A percentile compares a stretch with the other conserved stretches of the same genome.
Conservation (phyloP, 2,329 filamentous ascomycete species). For the Diaporthe citri region DNA sequence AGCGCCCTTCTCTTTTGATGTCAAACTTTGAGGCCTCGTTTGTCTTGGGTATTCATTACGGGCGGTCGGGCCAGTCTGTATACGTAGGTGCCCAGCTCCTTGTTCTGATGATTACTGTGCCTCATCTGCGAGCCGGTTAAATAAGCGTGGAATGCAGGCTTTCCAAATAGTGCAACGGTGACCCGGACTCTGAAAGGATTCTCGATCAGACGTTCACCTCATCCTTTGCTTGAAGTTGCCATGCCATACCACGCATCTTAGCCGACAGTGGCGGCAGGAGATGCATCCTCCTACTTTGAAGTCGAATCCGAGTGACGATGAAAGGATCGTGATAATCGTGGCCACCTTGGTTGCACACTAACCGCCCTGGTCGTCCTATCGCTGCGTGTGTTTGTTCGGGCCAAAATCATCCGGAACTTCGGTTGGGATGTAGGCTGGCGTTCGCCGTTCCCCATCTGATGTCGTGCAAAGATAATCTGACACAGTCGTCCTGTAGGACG, state of each 20-base stretch:
- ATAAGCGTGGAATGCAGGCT: background rate
- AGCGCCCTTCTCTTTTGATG: background rate
- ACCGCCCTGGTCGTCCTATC: background rate
- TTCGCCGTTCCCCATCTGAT: background rate
- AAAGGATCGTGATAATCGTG: background rate
- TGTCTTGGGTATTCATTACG: background rate
- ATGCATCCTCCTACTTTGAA: background rate
- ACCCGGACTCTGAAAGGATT: background rate
- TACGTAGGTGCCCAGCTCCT: background rate
- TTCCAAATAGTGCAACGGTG: background rate
- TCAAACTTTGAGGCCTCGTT: background rate
- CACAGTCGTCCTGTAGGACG: background rate
- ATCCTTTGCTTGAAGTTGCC: background rate
- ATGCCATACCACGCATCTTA: background rate
- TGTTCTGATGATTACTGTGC: background rate
- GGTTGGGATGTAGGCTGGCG: background rate
- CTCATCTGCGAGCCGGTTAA: background rate
- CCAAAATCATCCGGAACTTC: background rate
- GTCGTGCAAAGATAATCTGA: background rate
- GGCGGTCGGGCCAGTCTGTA: background rate
- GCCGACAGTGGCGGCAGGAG: background rate
- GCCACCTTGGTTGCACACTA: background rate
- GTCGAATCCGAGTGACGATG: background rate
- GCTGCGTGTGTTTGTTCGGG: background rate
- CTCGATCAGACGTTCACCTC: background rate